Evolutionary conservation across 768 basidiomycete species (phyloP).

Genomic region (Trametes meyenii): DNA sequence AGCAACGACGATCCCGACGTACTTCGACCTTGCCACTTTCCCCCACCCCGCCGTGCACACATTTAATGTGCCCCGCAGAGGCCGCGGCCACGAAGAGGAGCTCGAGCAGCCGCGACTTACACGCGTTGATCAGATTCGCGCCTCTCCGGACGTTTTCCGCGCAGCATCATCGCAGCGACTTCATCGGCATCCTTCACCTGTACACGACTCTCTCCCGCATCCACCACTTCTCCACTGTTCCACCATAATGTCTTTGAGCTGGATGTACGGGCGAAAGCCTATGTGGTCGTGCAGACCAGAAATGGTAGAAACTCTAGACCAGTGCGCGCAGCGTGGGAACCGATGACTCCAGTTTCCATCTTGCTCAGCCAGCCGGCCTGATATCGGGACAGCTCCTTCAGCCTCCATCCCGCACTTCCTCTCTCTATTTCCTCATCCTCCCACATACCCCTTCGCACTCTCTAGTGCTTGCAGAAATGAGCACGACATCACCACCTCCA

Average conservation of each 20-base stretch:
- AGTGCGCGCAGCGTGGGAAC: constrained; percentile 31
- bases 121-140: constrained; percentile 12
- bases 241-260: not conserved
- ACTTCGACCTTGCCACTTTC: not conserved
- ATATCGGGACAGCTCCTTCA: constrained; percentile 13
- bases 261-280: not conserved
- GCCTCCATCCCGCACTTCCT: constrained; percentile 4
- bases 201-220: not conserved
- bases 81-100: not conserved
- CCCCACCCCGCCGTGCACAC: not conserved
- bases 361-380: constrained; percentile 4
- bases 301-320: constrained; percentile 1
- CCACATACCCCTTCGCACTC: constrained; percentile 2
- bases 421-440: not conserved
- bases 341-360: constrained; percentile 28
- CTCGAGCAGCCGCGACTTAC: constrained; percentile 3
- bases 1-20: not conserved
- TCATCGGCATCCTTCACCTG: not conserved
- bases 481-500: constrained; percentile 16
- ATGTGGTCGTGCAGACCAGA: not conserved
- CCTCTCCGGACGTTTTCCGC: constrained; percentile 14
- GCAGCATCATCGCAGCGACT: not conserved
- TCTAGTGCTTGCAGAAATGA: constrained; percentile 4
- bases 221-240: not conserved
- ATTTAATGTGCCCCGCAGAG: too few relatives aligned